Evolutionary conservation across 108 stramenopile species (phyloP), one percentile per base, ranked within the genome.

Genomic region (Discostella stelligeroides): DNA sequence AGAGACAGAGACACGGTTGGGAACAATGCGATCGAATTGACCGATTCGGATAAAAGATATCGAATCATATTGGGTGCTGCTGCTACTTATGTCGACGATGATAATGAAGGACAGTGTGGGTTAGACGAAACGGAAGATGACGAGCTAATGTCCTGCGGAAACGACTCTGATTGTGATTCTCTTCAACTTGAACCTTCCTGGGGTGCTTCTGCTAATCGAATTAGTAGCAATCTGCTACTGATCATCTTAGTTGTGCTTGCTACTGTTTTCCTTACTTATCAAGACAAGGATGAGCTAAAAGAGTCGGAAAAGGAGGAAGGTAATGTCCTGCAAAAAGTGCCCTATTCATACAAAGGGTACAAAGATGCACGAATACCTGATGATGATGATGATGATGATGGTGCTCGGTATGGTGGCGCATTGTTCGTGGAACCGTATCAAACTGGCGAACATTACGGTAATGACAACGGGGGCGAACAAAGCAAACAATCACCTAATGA

Each of bases 351-450:
- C 47, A 63, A 53, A 11, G 66, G 66, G 12, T 68, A 76, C 17
- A 68, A 68, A 55, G 75, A 76, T 47, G 66, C 50, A 23, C 62
- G 67, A 42, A 76, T 76, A 46, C 75, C 75, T 13, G 67, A 68
- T 63, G 75, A 76, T 55, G 66, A 67, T 45, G 49, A 42, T 13
- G 67, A 68, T 63, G 75, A 76, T 55, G 66, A 67, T 45, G 49
- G 41, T 0, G 63, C 72, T 47, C 63, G 58, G 18, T 67, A 54
- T 67, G 66, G 66, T n/a, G 59, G 73, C 0, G 66, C 34, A 15
- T 23, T 63, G 13, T 49, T 18, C 14, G 28, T 13, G 43, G 40
- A 24, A 21, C 20, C 4, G 17, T 51, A 17, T 27, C 59, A 37
- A 14, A 43, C 39, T 48, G 43, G 67, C 34, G 40, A 47, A 10